Base-by-base conservation (phyloP, 2,329 filamentous ascomycete genomes). In the Penicillium sp. region DNA sequence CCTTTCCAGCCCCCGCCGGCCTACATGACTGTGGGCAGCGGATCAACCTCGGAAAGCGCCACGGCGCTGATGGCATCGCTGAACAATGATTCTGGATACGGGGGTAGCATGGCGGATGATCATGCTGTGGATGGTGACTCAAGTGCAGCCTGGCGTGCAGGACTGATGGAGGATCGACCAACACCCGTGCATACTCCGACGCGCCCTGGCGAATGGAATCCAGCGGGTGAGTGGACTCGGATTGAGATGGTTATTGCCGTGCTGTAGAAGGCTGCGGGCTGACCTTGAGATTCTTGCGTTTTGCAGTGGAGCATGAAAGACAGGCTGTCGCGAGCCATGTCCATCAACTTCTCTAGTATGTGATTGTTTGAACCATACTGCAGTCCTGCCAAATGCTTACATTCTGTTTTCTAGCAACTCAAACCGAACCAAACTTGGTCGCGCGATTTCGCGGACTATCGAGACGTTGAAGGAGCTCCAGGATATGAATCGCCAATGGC, bases 1-100 rank as follows among this genome's bases (percentile, higher is more conserved):
- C 60, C 58, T 41, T 57, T 57, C 36, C 56, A 50, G 49, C 51
- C 58, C 50, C 57, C 63, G 45, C 84, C 84, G 35, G 76, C 81
- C 43, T 96, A 90, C 68, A 87, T 94, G 83, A 94, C 87, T 4
- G 87, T 96, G 35, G 91, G 91, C 42, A 81, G 77, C 51, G 90
- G 90, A 37, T 82, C 83, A 39, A 82, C 85, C 15, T 90, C 90
- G 14, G 82, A 88, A 59, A 87, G 87, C 62, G 90, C 88, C 25
- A 79, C 85, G 19, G 83, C 83, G 39, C 74, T 97, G 26, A 87
- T 93, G 66, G 81, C 83, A 13, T 79, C 94, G 55, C 73, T 97
- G 39, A 87, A 94, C 47, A 74, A 81, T 42, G 93, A 98, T 63
- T 97, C 91, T 13, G 93, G 91, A 5, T 97, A 97, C 60, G 90